Percentiles rank a stretch among this genome's conserved stretches.
Conservation (phyloP, 208 protist genomes). For the Wallacemonas sp. region DNA sequence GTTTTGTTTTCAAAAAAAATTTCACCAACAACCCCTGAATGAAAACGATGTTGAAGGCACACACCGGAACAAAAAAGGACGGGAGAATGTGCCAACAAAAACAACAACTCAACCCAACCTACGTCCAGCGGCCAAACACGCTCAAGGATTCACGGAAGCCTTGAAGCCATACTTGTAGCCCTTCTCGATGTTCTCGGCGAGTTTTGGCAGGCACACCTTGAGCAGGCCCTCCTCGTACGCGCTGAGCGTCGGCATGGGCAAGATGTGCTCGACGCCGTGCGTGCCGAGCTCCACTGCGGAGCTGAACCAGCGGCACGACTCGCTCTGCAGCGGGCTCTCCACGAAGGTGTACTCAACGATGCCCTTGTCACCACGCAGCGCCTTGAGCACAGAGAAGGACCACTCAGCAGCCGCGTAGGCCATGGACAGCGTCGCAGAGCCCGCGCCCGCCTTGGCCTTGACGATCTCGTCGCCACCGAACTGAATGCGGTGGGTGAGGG, state of each 20-base stretch:
- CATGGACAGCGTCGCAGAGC: slow-evolving; percentile 86
- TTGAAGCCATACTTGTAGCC: slow-evolving; percentile 58
- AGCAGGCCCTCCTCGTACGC: slow-evolving; percentile 67
- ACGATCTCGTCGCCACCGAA: slow-evolving; percentile 88
- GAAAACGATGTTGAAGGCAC: neutral
- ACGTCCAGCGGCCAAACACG: too few relatives aligned
- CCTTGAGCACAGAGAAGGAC: slow-evolving; percentile 60
- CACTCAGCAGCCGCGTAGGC: slow-evolving; percentile 74
- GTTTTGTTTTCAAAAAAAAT: neutral
- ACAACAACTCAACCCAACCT: too few relatives aligned
- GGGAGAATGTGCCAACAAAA: too few relatives aligned
- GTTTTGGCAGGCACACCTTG: slow-evolving; percentile 68
- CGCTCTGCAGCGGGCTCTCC: slow-evolving; percentile 48
- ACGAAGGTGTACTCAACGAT: slow-evolving; percentile 78
- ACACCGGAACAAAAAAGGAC: neutral
- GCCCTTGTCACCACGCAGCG: slow-evolving; percentile 68
- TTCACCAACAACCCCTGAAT: too few relatives aligned
- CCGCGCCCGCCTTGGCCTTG: slow-evolving; percentile 83
- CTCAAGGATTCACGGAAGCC: slow-evolving; percentile 10
- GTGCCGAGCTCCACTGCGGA: slow-evolving; percentile 80
- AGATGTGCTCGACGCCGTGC: slow-evolving; percentile 63
- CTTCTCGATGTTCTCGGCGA: slow-evolving; percentile 74
- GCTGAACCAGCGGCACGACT: slow-evolving; percentile 73
- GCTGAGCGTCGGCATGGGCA: slow-evolving; percentile 63
- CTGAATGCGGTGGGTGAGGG: slow-evolving; percentile 84